phyloP scores from a whole-genome alignment of 2,329 filamentous ascomycete genomes.

The Elsinoe perseae region DNA sequence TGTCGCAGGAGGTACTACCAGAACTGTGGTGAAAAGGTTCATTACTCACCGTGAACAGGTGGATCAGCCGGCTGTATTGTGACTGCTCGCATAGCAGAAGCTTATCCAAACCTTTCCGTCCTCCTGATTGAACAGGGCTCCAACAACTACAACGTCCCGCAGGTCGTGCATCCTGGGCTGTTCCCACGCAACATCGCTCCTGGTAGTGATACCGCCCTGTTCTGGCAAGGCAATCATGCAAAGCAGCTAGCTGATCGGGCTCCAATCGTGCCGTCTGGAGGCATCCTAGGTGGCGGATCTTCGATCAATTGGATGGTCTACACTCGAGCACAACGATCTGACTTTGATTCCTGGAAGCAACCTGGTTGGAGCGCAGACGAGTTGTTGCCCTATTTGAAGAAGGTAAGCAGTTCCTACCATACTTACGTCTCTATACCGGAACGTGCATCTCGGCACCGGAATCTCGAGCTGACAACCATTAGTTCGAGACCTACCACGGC shows the following conservation, averaged over 20 bases:
- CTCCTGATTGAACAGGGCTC: constrained; percentile 48
- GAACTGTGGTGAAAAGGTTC: not conserved
- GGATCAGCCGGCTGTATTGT: constrained; percentile 45
- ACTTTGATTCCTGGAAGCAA: constrained; percentile 23
- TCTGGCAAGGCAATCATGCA: constrained; percentile 44
- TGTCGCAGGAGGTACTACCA: constrained; percentile 39
- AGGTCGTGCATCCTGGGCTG: constrained; percentile 45
- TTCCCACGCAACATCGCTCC: constrained; percentile 44
- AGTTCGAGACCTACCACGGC: constrained; percentile 23
- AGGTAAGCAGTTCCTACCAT: not conserved
- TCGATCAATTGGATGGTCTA: constrained; percentile 35
- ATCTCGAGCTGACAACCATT: constrained; percentile 6
- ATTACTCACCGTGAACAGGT: constrained; percentile 26
- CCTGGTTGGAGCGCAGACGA: constrained; percentile 21
- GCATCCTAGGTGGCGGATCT: constrained; percentile 53
- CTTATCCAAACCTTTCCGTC: constrained; percentile 43
- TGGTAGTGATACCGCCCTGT: constrained; percentile 43
- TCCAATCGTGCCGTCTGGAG: constrained; percentile 37
- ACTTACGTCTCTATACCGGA: not conserved
- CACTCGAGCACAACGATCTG: constrained; percentile 19
- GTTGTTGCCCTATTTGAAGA: constrained; percentile 21
- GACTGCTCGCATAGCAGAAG: constrained; percentile 44
- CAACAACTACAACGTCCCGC: constrained; percentile 46
- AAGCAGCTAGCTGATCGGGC: constrained; percentile 39
- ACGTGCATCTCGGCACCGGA: too few species aligned